Evolutionary conservation across 78 protist genomes (phyloP), one percentile per base, ranked within the genome.

Genomic region (Dictyostelium firmibasis): DNA sequence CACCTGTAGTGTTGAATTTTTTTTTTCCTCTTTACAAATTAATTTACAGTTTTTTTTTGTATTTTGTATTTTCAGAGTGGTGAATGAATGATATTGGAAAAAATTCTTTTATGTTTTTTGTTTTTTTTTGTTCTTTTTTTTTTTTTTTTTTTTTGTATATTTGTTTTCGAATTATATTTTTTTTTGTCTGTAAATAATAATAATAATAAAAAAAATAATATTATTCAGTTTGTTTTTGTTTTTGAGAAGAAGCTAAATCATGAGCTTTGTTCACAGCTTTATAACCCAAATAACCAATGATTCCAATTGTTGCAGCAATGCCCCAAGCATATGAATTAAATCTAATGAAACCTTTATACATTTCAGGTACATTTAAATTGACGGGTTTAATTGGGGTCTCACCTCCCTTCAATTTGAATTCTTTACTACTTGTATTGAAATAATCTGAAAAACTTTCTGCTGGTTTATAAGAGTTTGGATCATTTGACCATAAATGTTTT

Each of bases 391-490:
- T 38, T 20, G 25, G 27, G 4, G 3, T 33, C 0, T 25, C 6
- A 10, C 4, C 23, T 4, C 31, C 33, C 29, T 79, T 79, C 3
- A 13, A 9, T 3, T 31, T 25, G 20, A 43, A 43, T 9, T 78
- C 38, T 10, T 8, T 8, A 27, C 13, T 23, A 23, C 57, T 79
- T 27, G 53, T 20, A 9, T 79, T 33, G 33, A 79, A 79, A 41
- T 79, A 79, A 47, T 33, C 44, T 79, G 84, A 79, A 44, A 79
- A 44, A 16, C 62, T 44, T 44, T 44, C 35, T 2, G 2, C 3
- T 11, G 84, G 84, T 79, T 79, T 79, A 79, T 29, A 79, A 14
- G 84, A 23, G 57, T 79, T 79, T 44, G 29, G 33, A 44, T 79
- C 67, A 33, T 72, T 72, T 72, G 79, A 72, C 33, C 35, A 33